Base-by-base conservation (phyloP, 306 rosid species). In the Alnus rubra region DNA sequence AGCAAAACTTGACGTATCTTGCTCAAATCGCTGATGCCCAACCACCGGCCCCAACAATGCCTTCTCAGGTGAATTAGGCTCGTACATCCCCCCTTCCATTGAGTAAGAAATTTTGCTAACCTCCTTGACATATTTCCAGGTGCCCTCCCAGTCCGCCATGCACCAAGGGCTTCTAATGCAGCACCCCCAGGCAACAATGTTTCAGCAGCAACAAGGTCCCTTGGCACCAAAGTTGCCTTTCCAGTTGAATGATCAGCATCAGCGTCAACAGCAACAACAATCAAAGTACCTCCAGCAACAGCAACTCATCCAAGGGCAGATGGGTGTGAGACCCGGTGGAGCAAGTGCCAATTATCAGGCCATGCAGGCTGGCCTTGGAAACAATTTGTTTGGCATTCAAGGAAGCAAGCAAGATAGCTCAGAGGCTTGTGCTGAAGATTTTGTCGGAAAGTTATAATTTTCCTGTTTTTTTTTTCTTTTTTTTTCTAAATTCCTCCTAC, bases 1-100 rank as follows among this genome's bases (percentile, higher is more conserved):
- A 88, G 85, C 60, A 82, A n/a, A 90, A 90, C 88, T 82, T 90
- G 86, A 82, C 80, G 44, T 78, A 74, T 68, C 88, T 88, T 4
- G 85, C 87, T 71, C 81, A 63, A 75, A 81, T 86, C 19, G 91
- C 91, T 4, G 88, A 88, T 71, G 76, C 69, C 53, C 87, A 52
- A n/a, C 69, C 82, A 52, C 85, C 50, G 59, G 74, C 63, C 9
- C 80, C 80, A 30, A 71, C 23, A 5, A 18, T 2, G 12, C 84
- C 73, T 19, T 62, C 86, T 71, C 91, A 78, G 90, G 93, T 90
- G 76, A 56, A 82, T 80, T 69, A 51, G 18, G 7, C 65, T 71
- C 67, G 45, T 64, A 71, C 30, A 4, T 67, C 31, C 51, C 71
- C 59, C 75, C 10, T 76, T 11, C 6, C 42, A 31, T 68, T 16